Conservation (phyloP, 768 basidiomycete genomes). For the Pleurotus cornucopiae region DNA sequence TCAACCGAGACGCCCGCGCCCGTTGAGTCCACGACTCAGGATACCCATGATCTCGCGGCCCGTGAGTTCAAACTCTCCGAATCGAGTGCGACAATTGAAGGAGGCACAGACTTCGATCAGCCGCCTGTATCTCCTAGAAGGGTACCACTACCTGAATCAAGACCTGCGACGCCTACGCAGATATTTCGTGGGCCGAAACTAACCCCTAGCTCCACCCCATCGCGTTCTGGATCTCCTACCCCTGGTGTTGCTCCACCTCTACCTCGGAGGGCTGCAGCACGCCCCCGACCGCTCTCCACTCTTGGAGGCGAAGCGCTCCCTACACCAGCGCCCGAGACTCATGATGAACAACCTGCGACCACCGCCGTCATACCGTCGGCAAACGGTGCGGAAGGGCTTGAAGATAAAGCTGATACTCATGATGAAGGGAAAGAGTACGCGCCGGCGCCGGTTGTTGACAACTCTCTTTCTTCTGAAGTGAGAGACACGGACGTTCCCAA, state of each 20-base stretch:
- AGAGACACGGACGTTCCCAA: too few species aligned
- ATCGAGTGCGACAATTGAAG: background rate
- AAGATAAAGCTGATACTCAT: too few species aligned
- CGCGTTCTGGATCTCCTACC: constrained; percentile 17
- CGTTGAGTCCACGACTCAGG: too few species aligned
- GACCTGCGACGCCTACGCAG: constrained; percentile 33
- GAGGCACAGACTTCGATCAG: background rate
- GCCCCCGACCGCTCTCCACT: constrained; percentile 30
- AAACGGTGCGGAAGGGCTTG: too few species aligned
- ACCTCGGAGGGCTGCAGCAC: constrained; percentile 60
- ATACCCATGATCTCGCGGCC: too few species aligned
- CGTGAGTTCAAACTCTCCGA: background rate
- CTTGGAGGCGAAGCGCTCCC: background rate
- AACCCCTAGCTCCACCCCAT: background rate
- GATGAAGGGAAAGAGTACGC: too few species aligned
- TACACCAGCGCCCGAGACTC: too few species aligned
- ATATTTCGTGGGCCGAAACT: background rate
- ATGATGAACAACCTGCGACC: too few species aligned
- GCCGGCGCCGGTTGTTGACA: too few species aligned
- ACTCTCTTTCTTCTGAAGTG: too few species aligned
- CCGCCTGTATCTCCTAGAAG: constrained; percentile 25
- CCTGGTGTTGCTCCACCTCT: constrained; percentile 46
- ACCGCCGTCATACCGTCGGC: too few species aligned
- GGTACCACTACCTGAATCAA: constrained; percentile 40
- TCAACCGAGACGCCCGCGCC: background rate